Conservation (phyloP, 176 grass and related monocot species). For the Oryza glaberrima region DNA sequence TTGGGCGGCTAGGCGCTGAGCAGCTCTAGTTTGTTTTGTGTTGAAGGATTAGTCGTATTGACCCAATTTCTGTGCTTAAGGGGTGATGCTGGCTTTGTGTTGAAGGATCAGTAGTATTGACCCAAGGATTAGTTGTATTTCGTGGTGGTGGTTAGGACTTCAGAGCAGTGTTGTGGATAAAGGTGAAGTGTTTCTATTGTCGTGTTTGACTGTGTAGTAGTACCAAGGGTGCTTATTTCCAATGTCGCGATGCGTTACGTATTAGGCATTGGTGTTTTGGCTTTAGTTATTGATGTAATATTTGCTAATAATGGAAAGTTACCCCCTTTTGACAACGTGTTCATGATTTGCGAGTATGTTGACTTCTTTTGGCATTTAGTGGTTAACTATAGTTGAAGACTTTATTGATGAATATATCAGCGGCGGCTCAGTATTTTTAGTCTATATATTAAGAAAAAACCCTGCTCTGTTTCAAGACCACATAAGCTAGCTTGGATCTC, state of each 20-base stretch:
- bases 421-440: background rate
- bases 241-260: background rate
- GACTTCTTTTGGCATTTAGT: background rate
- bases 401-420: background rate
- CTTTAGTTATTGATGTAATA: background rate
- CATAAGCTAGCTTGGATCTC: background rate
- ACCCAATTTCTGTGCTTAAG: background rate
- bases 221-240: background rate
- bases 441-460: background rate
- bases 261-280: background rate
- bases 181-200: background rate
- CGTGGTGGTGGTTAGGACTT: slow-evolving; percentile 23
- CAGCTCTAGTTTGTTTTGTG: slow-evolving; percentile 14
- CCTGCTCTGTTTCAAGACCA: background rate
- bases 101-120: background rate
- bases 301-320: background rate
- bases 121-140: background rate
- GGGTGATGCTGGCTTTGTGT: background rate
- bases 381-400: background rate
- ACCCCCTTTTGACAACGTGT: background rate
- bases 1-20: background rate
- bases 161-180: background rate
- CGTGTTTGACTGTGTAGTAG: background rate
- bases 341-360: background rate
- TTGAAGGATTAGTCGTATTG: too few relatives aligned